A percentile compares a stretch with the other conserved stretches of the same genome.
Conservation (phyloP, 352 stramenopile genomes). For the Globisporangium megalacanthum region DNA sequence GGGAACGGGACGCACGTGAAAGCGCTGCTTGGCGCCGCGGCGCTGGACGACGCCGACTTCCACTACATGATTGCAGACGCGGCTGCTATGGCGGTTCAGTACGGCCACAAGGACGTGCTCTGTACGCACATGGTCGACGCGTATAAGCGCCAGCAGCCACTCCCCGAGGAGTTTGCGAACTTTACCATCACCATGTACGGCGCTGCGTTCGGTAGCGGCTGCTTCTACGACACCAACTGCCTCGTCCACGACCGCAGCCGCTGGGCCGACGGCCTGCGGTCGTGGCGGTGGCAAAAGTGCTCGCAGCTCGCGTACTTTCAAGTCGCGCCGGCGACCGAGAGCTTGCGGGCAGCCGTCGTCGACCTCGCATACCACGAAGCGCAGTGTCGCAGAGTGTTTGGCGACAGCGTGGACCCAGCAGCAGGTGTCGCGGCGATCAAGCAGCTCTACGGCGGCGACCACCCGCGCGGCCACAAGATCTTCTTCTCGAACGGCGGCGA, state of each 20-base stretch:
- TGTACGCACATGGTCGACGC: conserved; percentile 54
- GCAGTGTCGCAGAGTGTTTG: conserved; percentile 76
- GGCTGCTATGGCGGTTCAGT: conserved; percentile 86
- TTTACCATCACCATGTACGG: conserved; percentile 84
- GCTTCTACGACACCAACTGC: conserved; percentile 83
- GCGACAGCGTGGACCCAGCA: conserved; percentile 51
- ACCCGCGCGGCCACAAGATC: conserved; percentile 67
- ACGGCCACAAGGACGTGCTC: conserved; percentile 78
- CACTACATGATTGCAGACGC: conserved; percentile 89
- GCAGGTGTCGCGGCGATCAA: conserved; percentile 52
- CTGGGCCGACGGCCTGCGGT: conserved; percentile 63
- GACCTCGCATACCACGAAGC: conserved; percentile 73
- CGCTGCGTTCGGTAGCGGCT: conserved; percentile 59
- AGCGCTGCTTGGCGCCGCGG: conserved; percentile 50
- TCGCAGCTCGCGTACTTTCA: conserved; percentile 86
- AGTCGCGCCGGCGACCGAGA: conserved; percentile 50
- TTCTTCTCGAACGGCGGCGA: conserved; percentile 83
- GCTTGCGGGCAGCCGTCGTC: conserved; percentile 60
- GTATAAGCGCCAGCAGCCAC: conserved; percentile 39
- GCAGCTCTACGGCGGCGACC: conserved; percentile 69
- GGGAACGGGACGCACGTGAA: conserved; percentile 58
- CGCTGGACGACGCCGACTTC: conserved; percentile 68
- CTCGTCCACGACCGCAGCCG: conserved; percentile 36
- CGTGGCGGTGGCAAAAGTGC: conserved; percentile 88
- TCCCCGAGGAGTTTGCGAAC: conserved; percentile 66